phyloP scores from a whole-genome alignment of 495 filamentous ascomycete genomes.

The Cudoniella acicularis region DNA sequence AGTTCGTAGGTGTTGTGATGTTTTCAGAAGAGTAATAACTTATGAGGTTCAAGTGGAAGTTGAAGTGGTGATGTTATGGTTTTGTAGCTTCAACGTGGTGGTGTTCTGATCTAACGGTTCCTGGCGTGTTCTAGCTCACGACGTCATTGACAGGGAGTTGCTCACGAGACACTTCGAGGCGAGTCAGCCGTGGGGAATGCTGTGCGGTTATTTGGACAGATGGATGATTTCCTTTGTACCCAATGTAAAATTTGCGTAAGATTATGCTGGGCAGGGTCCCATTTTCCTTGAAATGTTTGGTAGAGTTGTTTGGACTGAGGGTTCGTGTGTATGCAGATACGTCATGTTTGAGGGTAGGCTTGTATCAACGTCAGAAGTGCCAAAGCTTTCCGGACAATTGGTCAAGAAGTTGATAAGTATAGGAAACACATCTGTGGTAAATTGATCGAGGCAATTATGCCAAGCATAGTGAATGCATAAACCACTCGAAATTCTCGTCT shows the following conservation, averaged over 20 bases:
- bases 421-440: too few species aligned
- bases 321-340: slow-evolving; percentile 1
- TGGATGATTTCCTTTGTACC: neutral
- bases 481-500: too few species aligned
- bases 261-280: slow-evolving; percentile 2
- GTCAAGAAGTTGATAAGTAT: too few species aligned
- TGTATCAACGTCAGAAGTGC: too few species aligned
- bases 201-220: neutral
- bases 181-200: slow-evolving; percentile 10
- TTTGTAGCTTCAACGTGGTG: slow-evolving; percentile 20
- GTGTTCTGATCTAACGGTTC: slow-evolving; percentile 12
- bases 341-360: slow-evolving; percentile 11
- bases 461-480: too few species aligned
- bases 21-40: neutral
- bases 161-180: slow-evolving; percentile 16
- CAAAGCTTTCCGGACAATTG: too few species aligned
- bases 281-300: slow-evolving; percentile 12
- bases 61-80: slow-evolving; percentile 6
- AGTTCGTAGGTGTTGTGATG: neutral
- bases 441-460: too few species aligned
- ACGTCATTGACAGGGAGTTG: slow-evolving; percentile 19
- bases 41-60: neutral
- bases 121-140: slow-evolving; percentile 8
- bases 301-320: neutral
- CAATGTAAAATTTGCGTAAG: slow-evolving; percentile 1